phyloP scores from a whole-genome alignment of 208 protist species.

The Naegleria lovaniensis region DNA sequence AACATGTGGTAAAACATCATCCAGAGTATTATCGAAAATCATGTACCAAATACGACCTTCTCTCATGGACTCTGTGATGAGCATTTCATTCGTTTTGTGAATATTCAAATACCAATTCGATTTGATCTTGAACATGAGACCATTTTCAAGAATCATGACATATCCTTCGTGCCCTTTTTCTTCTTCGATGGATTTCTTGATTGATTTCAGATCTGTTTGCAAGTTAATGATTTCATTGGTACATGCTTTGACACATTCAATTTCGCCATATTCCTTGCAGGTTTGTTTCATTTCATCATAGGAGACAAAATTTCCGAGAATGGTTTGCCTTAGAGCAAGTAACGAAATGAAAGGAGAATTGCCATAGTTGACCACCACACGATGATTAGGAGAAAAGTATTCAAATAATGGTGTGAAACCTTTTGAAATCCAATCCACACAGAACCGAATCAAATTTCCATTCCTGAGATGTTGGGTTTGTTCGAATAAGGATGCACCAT shows the following conservation, averaged over 20 bases:
- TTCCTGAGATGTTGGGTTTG: too few species aligned
- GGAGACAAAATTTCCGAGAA: neutral
- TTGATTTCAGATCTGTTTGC: neutral
- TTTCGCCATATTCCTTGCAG: neutral
- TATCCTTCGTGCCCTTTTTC: neutral
- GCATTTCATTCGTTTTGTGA: slow-evolving; percentile 18
- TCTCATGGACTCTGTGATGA: neutral
- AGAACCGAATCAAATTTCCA: neutral
- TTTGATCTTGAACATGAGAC: slow-evolving; percentile 24
- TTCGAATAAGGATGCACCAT: too few species aligned
- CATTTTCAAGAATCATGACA: slow-evolving; percentile 1
- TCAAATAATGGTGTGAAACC: slow-evolving; percentile 23
- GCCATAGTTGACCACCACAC: neutral
- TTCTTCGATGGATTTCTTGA: neutral
- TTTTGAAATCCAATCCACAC: neutral
- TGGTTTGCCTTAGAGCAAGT: slow-evolving; percentile 9
- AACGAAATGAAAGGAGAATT: neutral
- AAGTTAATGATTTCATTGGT: too few species aligned
- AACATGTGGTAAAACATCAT: neutral
- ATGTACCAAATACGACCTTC: neutral
- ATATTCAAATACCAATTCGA: slow-evolving; percentile 22
- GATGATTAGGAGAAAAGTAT: neutral
- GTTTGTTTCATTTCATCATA: slow-evolving; percentile 7
- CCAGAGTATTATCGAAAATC: neutral
- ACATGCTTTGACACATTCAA: neutral